phyloP scores from a whole-genome alignment of 306 rosid genomes.

The Sicyos baderoa region DNA sequence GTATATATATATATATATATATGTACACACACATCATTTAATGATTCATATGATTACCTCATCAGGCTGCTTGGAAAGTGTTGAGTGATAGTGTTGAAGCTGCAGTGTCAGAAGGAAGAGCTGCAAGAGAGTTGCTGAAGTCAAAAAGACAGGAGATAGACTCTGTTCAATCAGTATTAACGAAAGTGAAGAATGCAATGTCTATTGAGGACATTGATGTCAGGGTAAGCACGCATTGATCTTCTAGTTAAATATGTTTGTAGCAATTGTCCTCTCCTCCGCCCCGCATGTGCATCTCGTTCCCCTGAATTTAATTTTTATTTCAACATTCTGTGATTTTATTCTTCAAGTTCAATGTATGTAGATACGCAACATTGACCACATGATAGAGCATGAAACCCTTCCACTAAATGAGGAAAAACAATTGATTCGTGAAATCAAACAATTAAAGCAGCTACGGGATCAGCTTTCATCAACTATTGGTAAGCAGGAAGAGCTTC shows the following conservation, averaged over 20 bases:
- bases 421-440: slow-evolving; percentile 61
- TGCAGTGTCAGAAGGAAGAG: slow-evolving; percentile 43
- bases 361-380: slow-evolving; percentile 68
- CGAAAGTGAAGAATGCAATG: slow-evolving; percentile 55
- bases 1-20: not conserved
- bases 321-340: not conserved
- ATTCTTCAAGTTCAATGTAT: slow-evolving; percentile 14
- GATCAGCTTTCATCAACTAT: slow-evolving; percentile 48
- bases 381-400: slow-evolving; percentile 70
- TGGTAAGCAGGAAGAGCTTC: slow-evolving; percentile 55
- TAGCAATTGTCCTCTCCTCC: too few relatives aligned
- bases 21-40: not conserved
- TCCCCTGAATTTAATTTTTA: not conserved
- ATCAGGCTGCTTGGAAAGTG: slow-evolving; percentile 48
- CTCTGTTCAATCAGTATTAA: slow-evolving; percentile 45
- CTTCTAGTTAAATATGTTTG: not conserved
- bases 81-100: slow-evolving; percentile 35
- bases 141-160: slow-evolving; percentile 68
- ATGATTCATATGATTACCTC: slow-evolving; percentile 20
- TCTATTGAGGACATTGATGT: slow-evolving; percentile 60
- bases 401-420: slow-evolving; percentile 72
- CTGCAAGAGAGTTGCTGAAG: slow-evolving; percentile 49
- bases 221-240: slow-evolving; percentile 43
- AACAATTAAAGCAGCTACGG: slow-evolving; percentile 62
- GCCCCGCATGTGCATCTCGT: too few relatives aligned